These are phyloP conservation scores for Scutellaria barbata DNA, from an alignment of 257 asterid genomes.

Conservation along the genomic window DNA sequence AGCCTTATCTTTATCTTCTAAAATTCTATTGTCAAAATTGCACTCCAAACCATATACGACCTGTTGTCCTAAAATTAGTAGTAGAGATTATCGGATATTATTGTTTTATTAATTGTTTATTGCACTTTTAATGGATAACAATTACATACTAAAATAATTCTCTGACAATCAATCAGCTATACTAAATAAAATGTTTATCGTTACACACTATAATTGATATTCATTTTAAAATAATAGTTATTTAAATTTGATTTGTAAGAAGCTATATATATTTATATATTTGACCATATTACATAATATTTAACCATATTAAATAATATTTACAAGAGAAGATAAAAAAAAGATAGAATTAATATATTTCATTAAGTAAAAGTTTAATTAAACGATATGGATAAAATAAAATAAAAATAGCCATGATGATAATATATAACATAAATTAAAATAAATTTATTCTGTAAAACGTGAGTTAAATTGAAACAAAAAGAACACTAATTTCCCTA, in stretches of 20 bases:
- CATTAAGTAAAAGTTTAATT: too few relatives aligned
- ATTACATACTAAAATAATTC: not conserved
- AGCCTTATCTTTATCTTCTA: conserved; percentile 15
- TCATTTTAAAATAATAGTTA: too few relatives aligned
- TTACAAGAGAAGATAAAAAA: too few relatives aligned
- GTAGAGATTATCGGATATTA: not conserved
- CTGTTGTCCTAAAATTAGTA: not conserved
- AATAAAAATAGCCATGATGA: not conserved
- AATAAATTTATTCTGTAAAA: too few relatives aligned
- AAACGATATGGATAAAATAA: too few relatives aligned
- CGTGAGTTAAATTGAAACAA: not conserved
- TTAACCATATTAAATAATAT: too few relatives aligned
- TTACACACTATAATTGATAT: not conserved
- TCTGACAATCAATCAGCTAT: not conserved
- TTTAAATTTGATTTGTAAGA: too few relatives aligned
- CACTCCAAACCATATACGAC: conserved; percentile 3
- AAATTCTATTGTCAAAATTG: conserved; percentile 2
- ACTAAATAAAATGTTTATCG: not conserved
- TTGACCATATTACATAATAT: too few relatives aligned
- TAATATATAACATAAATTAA: too few relatives aligned
- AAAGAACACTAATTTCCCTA: not conserved
- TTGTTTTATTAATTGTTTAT: conserved; percentile 2
- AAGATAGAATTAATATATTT: too few relatives aligned
- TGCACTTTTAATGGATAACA: not conserved
- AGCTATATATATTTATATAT: too few relatives aligned